Percentiles rank a stretch among this genome's conserved stretches.
These are phyloP conservation scores for Diospyros lotus DNA, from an alignment of 148 eudicot species.

Conservation along the genomic window DNA sequence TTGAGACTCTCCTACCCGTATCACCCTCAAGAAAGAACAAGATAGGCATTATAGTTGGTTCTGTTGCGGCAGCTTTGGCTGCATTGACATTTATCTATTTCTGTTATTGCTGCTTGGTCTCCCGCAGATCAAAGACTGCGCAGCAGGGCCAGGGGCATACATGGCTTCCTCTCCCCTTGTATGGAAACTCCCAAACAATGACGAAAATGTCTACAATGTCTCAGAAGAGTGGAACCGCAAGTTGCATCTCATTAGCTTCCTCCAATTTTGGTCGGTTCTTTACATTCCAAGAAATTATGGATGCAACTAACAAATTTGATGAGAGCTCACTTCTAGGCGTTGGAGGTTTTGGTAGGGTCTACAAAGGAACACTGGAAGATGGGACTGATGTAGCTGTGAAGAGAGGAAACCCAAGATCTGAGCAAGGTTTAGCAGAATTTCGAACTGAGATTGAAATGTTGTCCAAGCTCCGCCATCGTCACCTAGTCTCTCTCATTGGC, in stretches of 20 bases:
- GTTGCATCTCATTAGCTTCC: slow-evolving; percentile 85
- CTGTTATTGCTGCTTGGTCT: slow-evolving; percentile 52
- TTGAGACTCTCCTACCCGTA: slow-evolving; percentile 60
- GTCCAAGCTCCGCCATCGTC: slow-evolving; percentile 95
- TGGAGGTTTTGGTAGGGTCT: slow-evolving; percentile 95
- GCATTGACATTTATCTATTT: slow-evolving; percentile 38
- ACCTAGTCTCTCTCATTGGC: slow-evolving; percentile 91
- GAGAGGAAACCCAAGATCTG: slow-evolving; percentile 93
- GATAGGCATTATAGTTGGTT: slow-evolving; percentile 41
- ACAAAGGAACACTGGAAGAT: slow-evolving; percentile 86
- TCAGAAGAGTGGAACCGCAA: slow-evolving; percentile 89
- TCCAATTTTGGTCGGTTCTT: slow-evolving; percentile 72
- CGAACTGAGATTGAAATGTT: slow-evolving; percentile 94
- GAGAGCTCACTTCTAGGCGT: slow-evolving; percentile 85
- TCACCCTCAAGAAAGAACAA: slow-evolving; percentile 35
- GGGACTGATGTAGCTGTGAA: slow-evolving; percentile 84
- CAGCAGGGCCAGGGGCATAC: slow-evolving; percentile 39
- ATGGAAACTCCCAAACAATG: slow-evolving; percentile 76
- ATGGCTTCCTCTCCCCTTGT: slow-evolving; percentile 85
- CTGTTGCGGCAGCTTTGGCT: slow-evolving; percentile 48
- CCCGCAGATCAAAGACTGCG: slow-evolving; percentile 44
- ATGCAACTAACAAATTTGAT: slow-evolving; percentile 88
- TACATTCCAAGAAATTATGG: slow-evolving; percentile 84
- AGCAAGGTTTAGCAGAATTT: slow-evolving; percentile 93
- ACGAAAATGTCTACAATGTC: slow-evolving; percentile 81